Evolutionary conservation across 768 basidiomycete genomes (phyloP).

Genomic region (Suillus lakei): DNA sequence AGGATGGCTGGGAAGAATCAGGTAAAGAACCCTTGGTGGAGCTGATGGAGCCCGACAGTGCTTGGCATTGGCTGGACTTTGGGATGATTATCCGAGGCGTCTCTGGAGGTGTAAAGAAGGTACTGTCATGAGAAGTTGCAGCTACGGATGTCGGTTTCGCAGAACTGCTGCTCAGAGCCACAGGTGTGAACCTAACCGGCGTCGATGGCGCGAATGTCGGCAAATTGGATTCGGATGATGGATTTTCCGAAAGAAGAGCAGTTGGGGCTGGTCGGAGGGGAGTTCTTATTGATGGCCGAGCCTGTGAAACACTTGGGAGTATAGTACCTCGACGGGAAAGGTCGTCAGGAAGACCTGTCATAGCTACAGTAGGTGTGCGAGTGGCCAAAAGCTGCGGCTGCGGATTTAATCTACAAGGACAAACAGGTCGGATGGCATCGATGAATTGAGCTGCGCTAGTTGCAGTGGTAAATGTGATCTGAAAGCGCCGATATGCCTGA

Average conservation of each 20-base stretch:
- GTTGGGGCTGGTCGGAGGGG: not conserved
- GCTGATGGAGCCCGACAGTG: constrained; percentile 9
- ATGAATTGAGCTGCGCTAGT: constrained; percentile 60
- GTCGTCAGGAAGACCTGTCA: constrained; percentile 4
- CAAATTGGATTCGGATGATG: constrained; percentile 5
- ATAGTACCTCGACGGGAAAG: constrained; percentile 25
- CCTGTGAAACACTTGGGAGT: not conserved
- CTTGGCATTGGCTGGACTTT: constrained; percentile 2
- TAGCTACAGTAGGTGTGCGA: constrained; percentile 21
- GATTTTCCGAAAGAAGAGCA: not conserved
- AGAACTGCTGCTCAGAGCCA: constrained; percentile 10
- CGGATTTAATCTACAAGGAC: constrained; percentile 73
- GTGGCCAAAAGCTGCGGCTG: constrained; percentile 26
- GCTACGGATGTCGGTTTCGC: not conserved
- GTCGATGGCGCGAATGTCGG: constrained; percentile 11
- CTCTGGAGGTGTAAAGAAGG: constrained; percentile 34
- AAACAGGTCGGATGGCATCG: constrained; percentile 64
- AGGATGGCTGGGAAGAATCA: constrained; percentile 37
- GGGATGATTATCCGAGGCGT: constrained; percentile 12
- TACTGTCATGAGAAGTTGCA: constrained; percentile 32
- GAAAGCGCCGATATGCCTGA: constrained; percentile 78
- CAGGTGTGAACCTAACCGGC: constrained; percentile 13
- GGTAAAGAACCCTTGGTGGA: constrained; percentile 28
- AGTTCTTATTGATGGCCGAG: constrained; percentile 10
- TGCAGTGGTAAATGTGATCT: constrained; percentile 66